Base-by-base conservation (phyloP, 192 early-diverging fungal genomes). In the Coemansia sp. region DNA sequence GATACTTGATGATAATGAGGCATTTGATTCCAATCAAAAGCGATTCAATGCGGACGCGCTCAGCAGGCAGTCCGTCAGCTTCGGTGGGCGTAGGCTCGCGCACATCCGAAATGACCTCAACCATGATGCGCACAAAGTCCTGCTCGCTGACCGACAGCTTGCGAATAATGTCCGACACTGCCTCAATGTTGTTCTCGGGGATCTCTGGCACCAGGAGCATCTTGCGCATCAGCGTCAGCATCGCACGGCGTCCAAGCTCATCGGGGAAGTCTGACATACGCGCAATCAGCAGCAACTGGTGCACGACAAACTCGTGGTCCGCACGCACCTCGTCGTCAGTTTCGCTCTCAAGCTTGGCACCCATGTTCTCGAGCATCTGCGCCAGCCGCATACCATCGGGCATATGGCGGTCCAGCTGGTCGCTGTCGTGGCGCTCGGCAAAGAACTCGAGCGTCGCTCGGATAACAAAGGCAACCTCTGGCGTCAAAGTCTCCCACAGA, bases 121-220 rank as follows among this genome's bases (percentile, higher is more conserved):
- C 83, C 64, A 89, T 86, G n/a, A 82, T 84, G 59, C 88, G 82
- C n/a, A 89, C 91, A 75, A 93, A 93, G 59, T 96, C 94, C 44
- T 84, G 82, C 63, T 96, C 92, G 61, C 85, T 87, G 49, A 88
- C 65, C 4, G 90, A 84, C 17, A 92, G 84, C 54, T 82, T 87
- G 34, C 82, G 84, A 67, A 94, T 84, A 9, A 90, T 83, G 38
- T 89, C 85, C 13, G 91, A 81, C n/a, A 93, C 88, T 15, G 79
- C 83, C 43, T 81, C 85, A 21, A 96, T 73, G 59, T 89, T 86
- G 54, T 88, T 86, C 33, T 90, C 86, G 3, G 89, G 85, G 11
- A 93, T 82, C 59, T 92, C 89, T 13, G 84, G 81, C 5, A 85
- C 59, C 76, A 87, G 78, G 0, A 94, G 62, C 75, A 96, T 86